These are phyloP conservation scores for Clausena lansium DNA, from an alignment of 345 rosid species.

Conservation along the genomic window DNA sequence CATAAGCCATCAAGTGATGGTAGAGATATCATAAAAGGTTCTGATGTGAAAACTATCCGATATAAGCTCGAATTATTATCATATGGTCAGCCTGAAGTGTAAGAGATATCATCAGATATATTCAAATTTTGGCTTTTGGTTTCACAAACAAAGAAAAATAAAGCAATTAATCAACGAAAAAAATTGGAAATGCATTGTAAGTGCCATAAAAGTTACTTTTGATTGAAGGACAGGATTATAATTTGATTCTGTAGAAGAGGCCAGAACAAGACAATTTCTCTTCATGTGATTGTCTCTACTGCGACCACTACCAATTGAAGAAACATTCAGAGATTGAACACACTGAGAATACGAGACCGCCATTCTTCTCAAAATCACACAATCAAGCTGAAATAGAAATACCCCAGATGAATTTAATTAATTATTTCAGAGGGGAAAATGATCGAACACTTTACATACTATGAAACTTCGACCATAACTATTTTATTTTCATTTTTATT, in stretches of 20 bases:
- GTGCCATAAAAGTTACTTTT: background rate
- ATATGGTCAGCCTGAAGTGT: too few species aligned
- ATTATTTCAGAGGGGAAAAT: background rate
- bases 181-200: background rate
- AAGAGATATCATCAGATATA: background rate
- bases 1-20: background rate
- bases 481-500: too few species aligned
- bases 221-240: background rate
- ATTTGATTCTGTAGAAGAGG: slow-evolving; percentile 9
- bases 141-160: background rate
- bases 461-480: background rate
- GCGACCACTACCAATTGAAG: slow-evolving; percentile 1
- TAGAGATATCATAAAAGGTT: background rate
- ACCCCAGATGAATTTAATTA: background rate
- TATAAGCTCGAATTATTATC: background rate
- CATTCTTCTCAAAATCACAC: slow-evolving; percentile 4
- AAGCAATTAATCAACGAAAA: background rate
- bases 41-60: background rate
- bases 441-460: background rate
- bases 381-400: background rate
- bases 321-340: background rate
- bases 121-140: background rate
- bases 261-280: background rate
- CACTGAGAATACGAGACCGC: background rate
- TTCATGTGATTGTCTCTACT: background rate